Percentiles rank a stretch among this genome's conserved stretches.
These are phyloP conservation scores for Suhomyces chickasaworum DNA, from an alignment of 1,139 yeast genomes.

Conservation along the genomic window DNA sequence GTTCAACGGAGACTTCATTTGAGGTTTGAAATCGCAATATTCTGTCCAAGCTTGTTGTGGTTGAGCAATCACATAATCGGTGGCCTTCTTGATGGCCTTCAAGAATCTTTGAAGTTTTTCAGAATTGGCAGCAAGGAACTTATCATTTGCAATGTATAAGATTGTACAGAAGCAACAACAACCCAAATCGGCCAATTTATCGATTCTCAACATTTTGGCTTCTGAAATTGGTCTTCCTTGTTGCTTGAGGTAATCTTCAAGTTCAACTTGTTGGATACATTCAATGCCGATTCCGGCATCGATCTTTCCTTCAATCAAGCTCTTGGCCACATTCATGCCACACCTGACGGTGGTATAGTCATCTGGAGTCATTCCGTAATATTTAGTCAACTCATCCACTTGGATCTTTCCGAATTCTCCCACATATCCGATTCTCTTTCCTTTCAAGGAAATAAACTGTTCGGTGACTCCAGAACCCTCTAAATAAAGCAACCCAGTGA, in stretches of 20 bases:
- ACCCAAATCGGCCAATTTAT: constrained; percentile 57
- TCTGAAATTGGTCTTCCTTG: constrained; percentile 49
- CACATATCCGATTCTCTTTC: constrained; percentile 57
- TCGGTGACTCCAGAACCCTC: constrained; percentile 53
- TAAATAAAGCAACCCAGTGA: constrained; percentile 56
- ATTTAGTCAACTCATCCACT: constrained; percentile 56
- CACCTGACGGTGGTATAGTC: constrained; percentile 63
- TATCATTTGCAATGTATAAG: constrained; percentile 55
- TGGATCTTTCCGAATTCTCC: constrained; percentile 64
- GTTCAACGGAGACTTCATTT: constrained; percentile 43
- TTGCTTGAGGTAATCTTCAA: constrained; percentile 51
- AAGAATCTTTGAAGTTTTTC: constrained; percentile 48
- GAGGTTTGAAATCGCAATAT: constrained; percentile 51
- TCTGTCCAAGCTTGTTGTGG: constrained; percentile 52
- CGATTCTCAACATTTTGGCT: constrained; percentile 59
- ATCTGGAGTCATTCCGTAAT: constrained; percentile 56
- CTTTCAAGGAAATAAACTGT: constrained; percentile 54
- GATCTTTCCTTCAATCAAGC: constrained; percentile 55
- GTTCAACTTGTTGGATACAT: constrained; percentile 60
- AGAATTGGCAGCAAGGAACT: constrained; percentile 51
- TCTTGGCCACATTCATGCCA: constrained; percentile 62
- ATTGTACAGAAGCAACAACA: constrained; percentile 64
- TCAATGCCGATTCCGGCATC: constrained; percentile 64
- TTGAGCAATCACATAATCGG: constrained; percentile 46
- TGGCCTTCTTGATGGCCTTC: constrained; percentile 52